Evolutionary conservation across 1,139 yeast species (phyloP), one percentile per base, ranked within the genome.

Genomic region (Pichia sp.): DNA sequence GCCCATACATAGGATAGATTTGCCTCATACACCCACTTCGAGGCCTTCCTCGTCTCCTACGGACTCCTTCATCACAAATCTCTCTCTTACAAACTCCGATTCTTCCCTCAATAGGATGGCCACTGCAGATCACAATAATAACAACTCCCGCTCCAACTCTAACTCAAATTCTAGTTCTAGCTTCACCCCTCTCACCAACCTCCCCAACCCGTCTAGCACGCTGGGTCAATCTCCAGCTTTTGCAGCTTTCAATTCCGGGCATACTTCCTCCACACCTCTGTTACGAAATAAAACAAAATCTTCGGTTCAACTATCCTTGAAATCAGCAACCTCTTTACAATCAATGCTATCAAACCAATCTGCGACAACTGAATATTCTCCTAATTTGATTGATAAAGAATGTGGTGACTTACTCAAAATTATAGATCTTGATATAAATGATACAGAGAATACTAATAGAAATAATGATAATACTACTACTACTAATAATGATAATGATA

Each of bases 301-400:
- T 9, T 18, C 18, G 32, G 22, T 10, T 22, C 30, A 26, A 14
- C n/a, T 12, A 15, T 3, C 19, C 15, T 34, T 11, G 38, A 30
- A 30, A 30, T 30, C 32, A 3, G 32, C 7, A 17, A 30, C 15
- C 11, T 31, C 56, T 11, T 28, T 56, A 15, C 35, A 52, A 7
- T 57, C 61, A 3, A 45, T 52, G 37, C 41, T 48, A 7, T 52
- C 60, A 8, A 37, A 50, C 19, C 42, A 46, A 28, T 45, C 58
- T 3, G 48, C 52, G 4, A 57, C 62, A 4, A 61, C 62, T 4
- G 60, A 57, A 36, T 56, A 53, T 36, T 54, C 58, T 14, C 61
- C 61, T 7, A 43, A 44, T 14, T 28, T 56, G 31, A 53, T 58
- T 6, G 52, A 54, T 19, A 48, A 48, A 7, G 62, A 59, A 39